Base-by-base conservation (phyloP, 129 eudicot genomes). In the Silybum marianum region DNA sequence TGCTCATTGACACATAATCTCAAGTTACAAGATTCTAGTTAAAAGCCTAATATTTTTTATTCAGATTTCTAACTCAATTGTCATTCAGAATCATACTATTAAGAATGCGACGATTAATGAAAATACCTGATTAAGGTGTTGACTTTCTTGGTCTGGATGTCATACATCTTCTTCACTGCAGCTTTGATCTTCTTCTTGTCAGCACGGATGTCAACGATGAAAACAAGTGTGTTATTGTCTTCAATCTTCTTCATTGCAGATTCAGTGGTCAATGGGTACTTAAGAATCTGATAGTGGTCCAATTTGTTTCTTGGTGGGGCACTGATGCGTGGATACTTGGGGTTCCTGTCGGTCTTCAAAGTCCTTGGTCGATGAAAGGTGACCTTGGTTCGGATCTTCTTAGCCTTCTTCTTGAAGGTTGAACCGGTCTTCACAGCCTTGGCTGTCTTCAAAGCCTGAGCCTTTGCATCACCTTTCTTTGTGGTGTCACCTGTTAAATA, bases 231-330 rank as follows among this genome's bases (percentile, higher is more conserved):
- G 70, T 90, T 90, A 69, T 90, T 90, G 79, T 90, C 95, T 71
- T 90, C 95, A 11, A 88, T 90, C 81, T 90, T 90, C 76, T 90
- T 90, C 95, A 90, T 90, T 65, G 92, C 89, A 69, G 92, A 90
- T 60, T 90, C 95, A 1, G 95, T 90, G 22, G 95, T 90, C 75
- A 90, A 81, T 0, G 95, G 95, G 78, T 84, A 90, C 2, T 90
- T 90, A 54, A 90, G 88, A 28, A 90, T 88, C 78, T 88, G 95
- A 16, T 90, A 90, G 13, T 90, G 95, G 69, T 90, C 95, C 75
- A 90, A 83, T 34, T 88, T 90, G 90, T 90, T 90, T 75, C 95
- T 86, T 80, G 90, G 86, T 51, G 92, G 84, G 3, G 95, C 92
- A 80, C 95, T 90, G 79, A 90, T 73, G n/a, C 92, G 92, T 0